Evolutionary conservation across 192 early-diverging fungal species (phyloP).

Genomic region (Podila horticola): DNA sequence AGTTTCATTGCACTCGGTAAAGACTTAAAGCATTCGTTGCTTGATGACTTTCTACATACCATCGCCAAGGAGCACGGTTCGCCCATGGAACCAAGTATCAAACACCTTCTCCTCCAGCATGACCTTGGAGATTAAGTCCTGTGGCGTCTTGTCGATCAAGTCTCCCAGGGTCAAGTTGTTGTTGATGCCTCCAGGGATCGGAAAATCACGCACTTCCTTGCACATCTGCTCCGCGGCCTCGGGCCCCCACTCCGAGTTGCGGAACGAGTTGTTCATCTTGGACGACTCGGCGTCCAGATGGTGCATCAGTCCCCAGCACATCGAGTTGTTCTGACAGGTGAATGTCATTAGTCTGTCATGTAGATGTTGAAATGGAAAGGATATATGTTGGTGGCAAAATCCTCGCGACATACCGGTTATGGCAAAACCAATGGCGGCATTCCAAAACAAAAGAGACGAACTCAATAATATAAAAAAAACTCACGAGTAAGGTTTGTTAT

Average conservation of each 20-base stretch:
- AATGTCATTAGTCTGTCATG: not conserved
- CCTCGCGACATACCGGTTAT: too few relatives aligned
- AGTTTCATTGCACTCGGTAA: too few relatives aligned
- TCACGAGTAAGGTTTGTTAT: constrained; percentile 9
- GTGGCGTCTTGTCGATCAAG: constrained; percentile 20
- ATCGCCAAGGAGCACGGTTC: constrained; percentile 27
- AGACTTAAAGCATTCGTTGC: too few relatives aligned
- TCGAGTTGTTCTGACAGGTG: not conserved
- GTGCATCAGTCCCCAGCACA: constrained; percentile 8
- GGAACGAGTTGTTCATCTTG: not conserved
- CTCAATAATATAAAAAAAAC: not conserved
- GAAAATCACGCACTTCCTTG: constrained; percentile 19
- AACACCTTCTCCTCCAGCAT: constrained; percentile 31
- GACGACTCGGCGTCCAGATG: not conserved
- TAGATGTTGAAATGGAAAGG: too few relatives aligned
- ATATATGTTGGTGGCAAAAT: too few relatives aligned
- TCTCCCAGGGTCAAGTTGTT: constrained; percentile 1
- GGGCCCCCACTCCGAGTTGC: constrained; percentile 10
- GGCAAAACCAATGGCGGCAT: too few relatives aligned
- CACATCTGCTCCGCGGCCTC: constrained; percentile 20
- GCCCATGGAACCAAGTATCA: constrained; percentile 23
- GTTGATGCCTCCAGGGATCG: constrained; percentile 2
- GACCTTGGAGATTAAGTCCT: constrained; percentile 12
- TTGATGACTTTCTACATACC: too few relatives aligned
- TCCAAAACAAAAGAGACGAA: too few relatives aligned